Evolutionary conservation across 2,329 filamentous ascomycete species (phyloP).

Genomic region (Botryotinia calthae): DNA sequence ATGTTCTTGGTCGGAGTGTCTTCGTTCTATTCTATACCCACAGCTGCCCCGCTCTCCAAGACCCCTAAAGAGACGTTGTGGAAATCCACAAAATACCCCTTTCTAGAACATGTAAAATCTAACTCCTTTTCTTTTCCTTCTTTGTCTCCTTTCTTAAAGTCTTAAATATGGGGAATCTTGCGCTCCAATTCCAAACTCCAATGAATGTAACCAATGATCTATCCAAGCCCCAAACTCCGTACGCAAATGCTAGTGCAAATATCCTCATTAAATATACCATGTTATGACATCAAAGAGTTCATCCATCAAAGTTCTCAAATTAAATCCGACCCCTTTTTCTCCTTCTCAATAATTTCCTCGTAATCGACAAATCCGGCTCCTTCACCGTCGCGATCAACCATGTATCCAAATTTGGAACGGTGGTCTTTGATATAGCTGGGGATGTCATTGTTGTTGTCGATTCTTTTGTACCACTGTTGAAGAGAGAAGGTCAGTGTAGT

Average conservation of each 20-base stretch:
- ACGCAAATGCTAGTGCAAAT: neutral
- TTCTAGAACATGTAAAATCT: neutral
- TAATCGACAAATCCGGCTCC: slow-evolving; percentile 30
- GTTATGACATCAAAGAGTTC: neutral
- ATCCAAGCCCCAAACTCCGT: neutral
- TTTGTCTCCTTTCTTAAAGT: neutral
- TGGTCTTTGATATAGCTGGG: slow-evolving; percentile 42
- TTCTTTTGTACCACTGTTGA: slow-evolving; percentile 35
- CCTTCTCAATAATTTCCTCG: slow-evolving; percentile 4
- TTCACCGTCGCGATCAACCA: slow-evolving; percentile 29
- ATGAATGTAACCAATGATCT: neutral
- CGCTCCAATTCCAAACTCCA: neutral
- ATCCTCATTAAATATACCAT: neutral
- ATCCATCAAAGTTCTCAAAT: neutral
- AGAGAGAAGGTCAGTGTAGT: neutral
- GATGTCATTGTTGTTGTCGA: slow-evolving; percentile 44
- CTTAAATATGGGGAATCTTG: neutral
- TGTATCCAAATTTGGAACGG: slow-evolving; percentile 26
- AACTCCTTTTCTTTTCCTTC: no score
- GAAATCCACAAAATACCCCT: neutral
- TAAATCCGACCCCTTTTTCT: neutral
- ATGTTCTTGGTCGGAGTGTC: neutral
- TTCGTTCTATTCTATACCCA: neutral
- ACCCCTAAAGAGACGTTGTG: neutral
- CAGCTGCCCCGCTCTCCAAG: no score